Evolutionary conservation across 148 eudicot genomes (phyloP), one percentile per base, ranked within the genome.

Genomic region (Drosera capensis): DNA sequence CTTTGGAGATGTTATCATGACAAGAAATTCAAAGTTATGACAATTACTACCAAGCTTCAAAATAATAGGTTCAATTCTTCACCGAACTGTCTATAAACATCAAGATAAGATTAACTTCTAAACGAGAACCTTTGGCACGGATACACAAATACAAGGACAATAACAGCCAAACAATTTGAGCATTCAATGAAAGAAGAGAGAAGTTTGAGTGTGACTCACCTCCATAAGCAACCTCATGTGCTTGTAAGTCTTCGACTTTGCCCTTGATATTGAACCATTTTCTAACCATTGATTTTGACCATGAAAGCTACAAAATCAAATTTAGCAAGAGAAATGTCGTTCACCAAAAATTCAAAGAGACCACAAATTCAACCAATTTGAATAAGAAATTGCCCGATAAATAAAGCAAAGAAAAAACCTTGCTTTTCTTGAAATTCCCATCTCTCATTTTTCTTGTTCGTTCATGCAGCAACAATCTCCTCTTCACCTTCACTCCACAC

Each of bases 251-350:
- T 49, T 74, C 75, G 16, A 45, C 53, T 55, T 80, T 85, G 68
- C 78, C 63, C 73, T 70, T 85, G 68, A 70, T 72, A 48, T 71
- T 80, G 68, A 85, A 72, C 86, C 85, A 77, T 60, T 77, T 85
- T 42, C 73, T 77, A 29, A 85, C 74, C 67, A 80, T 47, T 45
- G 68, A 65, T 46, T 77, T 85, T 20, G 95, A 67, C 95, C 95
- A 85, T 1, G 80, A 84, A 30, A 85, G 69, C 95, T 84, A 52
- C 58, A 65, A 28, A 28, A 28, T 38, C 25, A 35, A 56, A 46
- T 14, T 38, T n/a, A 49, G 60, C 22, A 49, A 20, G 48, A 25
- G 37, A 42, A 43, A 28, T 5, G 11, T 28, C 11, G 11, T 6
- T 11, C 31, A 22, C 4, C 3, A 9, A 23, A n/a, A 65, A 40